A percentile compares a stretch with the other conserved stretches of the same genome.
Conservation (phyloP, 225 moss, liverwort and hornwort genomes). For the Climacium dendroides region DNA sequence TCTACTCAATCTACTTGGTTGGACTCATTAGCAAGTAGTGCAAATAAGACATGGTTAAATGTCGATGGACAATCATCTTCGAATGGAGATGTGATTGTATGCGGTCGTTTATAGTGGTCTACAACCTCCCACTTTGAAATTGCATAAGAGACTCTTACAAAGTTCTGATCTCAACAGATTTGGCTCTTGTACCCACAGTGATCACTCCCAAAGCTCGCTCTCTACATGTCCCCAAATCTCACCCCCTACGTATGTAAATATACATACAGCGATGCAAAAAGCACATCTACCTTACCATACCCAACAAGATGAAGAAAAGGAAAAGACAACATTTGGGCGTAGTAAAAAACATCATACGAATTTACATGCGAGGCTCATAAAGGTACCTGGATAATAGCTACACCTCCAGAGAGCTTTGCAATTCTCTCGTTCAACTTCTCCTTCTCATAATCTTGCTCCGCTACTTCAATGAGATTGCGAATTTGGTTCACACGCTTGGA, state of each 20-base stretch:
- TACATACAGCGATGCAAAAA: not conserved
- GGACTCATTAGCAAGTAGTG: not conserved
- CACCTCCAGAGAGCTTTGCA: not conserved
- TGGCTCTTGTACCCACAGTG: not conserved
- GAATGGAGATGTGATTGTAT: not conserved
- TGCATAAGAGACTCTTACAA: not conserved
- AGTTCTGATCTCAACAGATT: not conserved
- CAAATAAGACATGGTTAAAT: not conserved
- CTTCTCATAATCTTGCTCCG: not conserved
- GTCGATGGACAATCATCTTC: not conserved
- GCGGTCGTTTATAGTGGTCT: not conserved
- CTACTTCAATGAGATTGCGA: not conserved
- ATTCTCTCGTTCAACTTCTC: not conserved
- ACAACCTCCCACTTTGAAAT: too few relatives aligned
- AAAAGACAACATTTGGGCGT: not conserved
- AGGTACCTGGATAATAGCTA: not conserved
- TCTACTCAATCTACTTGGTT: not conserved
- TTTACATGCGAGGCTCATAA: not conserved
- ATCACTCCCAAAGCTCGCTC: not conserved
- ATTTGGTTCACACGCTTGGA: not conserved
- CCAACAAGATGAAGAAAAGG: not conserved
- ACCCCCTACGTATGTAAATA: not conserved
- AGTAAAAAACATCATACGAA: not conserved
- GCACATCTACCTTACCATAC: not conserved
- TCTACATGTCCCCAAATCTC: not conserved